phyloP scores from a whole-genome alignment of 345 rosid genomes.

The Citrus hindsii region DNA sequence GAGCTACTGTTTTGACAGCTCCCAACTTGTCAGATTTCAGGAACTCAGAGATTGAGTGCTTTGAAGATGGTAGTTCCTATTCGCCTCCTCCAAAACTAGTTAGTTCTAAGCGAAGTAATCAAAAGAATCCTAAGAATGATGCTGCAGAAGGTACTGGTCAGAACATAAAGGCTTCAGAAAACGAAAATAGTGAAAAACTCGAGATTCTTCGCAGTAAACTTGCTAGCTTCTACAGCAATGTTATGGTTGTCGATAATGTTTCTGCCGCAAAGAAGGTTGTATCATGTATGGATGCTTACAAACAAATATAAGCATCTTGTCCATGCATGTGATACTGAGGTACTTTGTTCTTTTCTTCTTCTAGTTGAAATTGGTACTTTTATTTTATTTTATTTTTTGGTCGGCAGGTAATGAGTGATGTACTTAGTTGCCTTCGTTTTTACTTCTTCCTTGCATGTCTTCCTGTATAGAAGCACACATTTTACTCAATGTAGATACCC shows the following conservation, averaged over 20 bases:
- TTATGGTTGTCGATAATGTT: constrained; percentile 65
- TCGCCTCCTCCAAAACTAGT: background rate
- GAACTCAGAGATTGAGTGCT: background rate
- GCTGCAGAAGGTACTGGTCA: constrained; percentile 3
- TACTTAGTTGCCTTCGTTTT: constrained; percentile 7
- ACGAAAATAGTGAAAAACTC: constrained; percentile 10
- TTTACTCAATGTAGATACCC: background rate
- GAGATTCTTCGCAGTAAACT: constrained; percentile 37
- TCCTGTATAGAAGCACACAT: constrained; percentile 2
- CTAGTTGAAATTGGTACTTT: too few relatives aligned
- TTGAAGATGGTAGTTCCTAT: constrained; percentile 7
- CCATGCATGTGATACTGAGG: constrained; percentile 98
- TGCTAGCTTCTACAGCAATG: constrained; percentile 46
- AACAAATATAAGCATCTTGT: constrained; percentile 54
- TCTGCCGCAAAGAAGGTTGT: constrained; percentile 52
- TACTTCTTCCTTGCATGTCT: background rate
- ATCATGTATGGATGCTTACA: constrained; percentile 53
- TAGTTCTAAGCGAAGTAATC: too few relatives aligned
- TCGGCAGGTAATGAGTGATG: background rate
- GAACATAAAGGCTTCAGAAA: constrained; percentile 7
- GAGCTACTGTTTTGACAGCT: background rate
- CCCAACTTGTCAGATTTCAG: background rate
- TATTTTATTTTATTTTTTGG: background rate
- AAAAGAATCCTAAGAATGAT: background rate
- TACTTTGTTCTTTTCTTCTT: constrained; percentile 1